These are phyloP conservation scores for Fusarium sp. DNA, from an alignment of 2,329 filamentous ascomycete species.

Conservation along the genomic window DNA sequence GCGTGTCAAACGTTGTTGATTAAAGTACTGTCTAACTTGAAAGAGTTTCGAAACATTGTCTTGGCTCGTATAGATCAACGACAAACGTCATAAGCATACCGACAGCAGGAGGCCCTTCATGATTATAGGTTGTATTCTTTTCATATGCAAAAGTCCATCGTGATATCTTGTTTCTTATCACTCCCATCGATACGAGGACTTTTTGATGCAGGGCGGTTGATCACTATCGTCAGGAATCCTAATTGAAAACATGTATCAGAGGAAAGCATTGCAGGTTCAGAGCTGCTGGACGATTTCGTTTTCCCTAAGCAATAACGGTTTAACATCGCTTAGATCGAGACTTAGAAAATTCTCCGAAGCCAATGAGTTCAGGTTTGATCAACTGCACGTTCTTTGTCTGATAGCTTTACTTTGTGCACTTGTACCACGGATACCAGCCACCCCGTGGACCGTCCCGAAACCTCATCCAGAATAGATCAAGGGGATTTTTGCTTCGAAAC, in stretches of 20 bases:
- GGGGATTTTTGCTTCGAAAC: not conserved
- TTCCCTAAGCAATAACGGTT: not conserved
- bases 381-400: not conserved
- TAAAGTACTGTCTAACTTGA: not conserved
- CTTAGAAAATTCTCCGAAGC: not conserved
- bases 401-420: not conserved
- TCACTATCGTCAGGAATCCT: not conserved
- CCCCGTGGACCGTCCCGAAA: not conserved
- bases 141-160: not conserved
- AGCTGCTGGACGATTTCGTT: not conserved
- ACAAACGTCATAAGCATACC: not conserved
- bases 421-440: not conserved
- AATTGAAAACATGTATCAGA: not conserved
- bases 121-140: not conserved
- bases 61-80: not conserved
- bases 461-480: not conserved
- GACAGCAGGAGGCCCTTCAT: not conserved
- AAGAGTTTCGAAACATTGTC: not conserved
- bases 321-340: not conserved
- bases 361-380: not conserved
- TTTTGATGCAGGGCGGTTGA: not conserved
- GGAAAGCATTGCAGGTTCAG: not conserved
- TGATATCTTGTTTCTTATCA: not conserved
- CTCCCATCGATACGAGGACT: not conserved
- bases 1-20: not conserved